Percentiles rank a stretch among this genome's conserved stretches.
phyloP scores from a whole-genome alignment of 805 yeast species.

The Scheffersomyces lignosus region DNA sequence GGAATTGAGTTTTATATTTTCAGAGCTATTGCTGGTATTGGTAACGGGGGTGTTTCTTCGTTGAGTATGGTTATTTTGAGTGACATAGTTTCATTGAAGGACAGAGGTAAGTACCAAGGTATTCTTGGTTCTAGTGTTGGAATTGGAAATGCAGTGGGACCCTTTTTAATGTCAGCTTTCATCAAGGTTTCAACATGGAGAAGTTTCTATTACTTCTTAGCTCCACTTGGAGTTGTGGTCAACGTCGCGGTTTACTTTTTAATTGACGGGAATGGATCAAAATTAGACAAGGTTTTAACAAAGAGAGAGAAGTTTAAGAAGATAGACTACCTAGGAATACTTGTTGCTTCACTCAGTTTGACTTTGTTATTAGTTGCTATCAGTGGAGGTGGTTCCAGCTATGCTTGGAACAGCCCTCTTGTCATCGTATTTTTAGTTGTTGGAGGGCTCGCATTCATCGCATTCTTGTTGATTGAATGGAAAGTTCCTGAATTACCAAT shows the following conservation, averaged over 20 bases:
- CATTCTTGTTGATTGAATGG: slow-evolving; percentile 52
- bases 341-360: slow-evolving; percentile 47
- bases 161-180: slow-evolving; percentile 54
- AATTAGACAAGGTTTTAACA: slow-evolving; percentile 26
- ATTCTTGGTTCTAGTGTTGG: slow-evolving; percentile 53
- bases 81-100: slow-evolving; percentile 52
- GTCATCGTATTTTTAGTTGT: slow-evolving; percentile 35
- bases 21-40: slow-evolving; percentile 57
- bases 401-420: slow-evolving; percentile 50
- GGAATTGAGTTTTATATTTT: slow-evolving; percentile 50
- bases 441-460: slow-evolving; percentile 37
- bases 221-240: slow-evolving; percentile 41
- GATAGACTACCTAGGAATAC: slow-evolving; percentile 55
- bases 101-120: slow-evolving; percentile 60
- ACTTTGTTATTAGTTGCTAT: slow-evolving; percentile 55
- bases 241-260: slow-evolving; percentile 29
- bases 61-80: slow-evolving; percentile 53
- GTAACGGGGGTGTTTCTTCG: slow-evolving; percentile 53
- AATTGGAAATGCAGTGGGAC: slow-evolving; percentile 54
- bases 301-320: slow-evolving; percentile 38
- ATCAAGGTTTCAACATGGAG: slow-evolving; percentile 50
- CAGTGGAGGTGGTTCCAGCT: slow-evolving; percentile 61
- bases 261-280: slow-evolving; percentile 36
- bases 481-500: slow-evolving; percentile 51
- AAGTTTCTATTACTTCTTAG: slow-evolving; percentile 49